These are phyloP conservation scores for Pestalotiopsis sp. DNA, from an alignment of 2,329 filamentous ascomycete species.

Conservation along the genomic window DNA sequence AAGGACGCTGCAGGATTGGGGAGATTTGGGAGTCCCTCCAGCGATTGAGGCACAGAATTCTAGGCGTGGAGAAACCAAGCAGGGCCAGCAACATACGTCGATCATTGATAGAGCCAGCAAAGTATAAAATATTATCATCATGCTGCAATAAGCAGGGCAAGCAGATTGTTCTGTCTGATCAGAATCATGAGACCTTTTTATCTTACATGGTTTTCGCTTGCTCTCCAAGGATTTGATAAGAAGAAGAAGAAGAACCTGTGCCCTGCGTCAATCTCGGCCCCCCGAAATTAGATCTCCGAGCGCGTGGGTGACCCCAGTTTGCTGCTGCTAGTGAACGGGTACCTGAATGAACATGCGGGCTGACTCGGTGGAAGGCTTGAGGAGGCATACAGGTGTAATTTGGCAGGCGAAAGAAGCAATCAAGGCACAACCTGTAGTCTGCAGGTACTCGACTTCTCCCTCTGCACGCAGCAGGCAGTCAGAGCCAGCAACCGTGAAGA, in stretches of 20 bases:
- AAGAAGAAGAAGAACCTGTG: neutral
- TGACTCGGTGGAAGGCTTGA: neutral
- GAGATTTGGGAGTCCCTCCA: neutral
- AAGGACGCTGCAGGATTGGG: neutral
- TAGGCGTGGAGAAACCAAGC: neutral
- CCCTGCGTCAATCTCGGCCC: neutral
- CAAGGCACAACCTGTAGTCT: neutral
- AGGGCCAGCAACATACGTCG: neutral
- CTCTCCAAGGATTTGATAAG: neutral
- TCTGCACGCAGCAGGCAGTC: neutral
- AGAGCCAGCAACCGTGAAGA: neutral
- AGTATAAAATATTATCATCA: neutral
- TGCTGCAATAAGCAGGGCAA: neutral
- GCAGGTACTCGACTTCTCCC: neutral
- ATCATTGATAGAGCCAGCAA: neutral
- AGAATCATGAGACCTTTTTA: neutral
- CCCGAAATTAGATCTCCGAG: neutral
- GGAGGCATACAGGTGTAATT: neutral
- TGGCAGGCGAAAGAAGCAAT: neutral
- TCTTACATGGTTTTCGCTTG: neutral
- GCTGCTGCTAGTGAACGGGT: slow-evolving; percentile 3
- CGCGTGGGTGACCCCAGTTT: neutral
- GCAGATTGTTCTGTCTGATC: neutral
- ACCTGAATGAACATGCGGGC: neutral
- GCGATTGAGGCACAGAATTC: neutral